These are phyloP conservation scores for Daedaleopsis nitida DNA, from an alignment of 768 basidiomycete genomes.

Conservation along the genomic window DNA sequence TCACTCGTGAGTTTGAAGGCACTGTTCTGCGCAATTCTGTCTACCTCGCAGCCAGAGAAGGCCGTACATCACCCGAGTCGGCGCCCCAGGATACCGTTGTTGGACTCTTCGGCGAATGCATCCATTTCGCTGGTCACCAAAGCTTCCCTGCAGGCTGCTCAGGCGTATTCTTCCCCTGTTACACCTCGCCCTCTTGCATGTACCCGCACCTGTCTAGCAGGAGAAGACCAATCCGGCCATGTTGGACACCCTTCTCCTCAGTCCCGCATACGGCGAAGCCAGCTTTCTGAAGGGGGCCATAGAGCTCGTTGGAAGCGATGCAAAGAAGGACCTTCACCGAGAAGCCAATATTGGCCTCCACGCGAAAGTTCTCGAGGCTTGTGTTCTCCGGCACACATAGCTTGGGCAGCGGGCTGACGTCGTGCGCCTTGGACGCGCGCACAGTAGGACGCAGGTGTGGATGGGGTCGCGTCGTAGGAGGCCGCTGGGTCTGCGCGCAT, in stretches of 20 bases:
- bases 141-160: conserved; percentile 61
- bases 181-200: conserved; percentile 80
- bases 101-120: conserved; percentile 76
- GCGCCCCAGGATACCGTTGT: conserved; percentile 42
- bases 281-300: conserved; percentile 59
- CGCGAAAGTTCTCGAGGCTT: no score
- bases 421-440: no score
- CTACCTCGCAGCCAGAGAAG: background rate
- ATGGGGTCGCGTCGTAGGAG: no score
- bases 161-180: conserved; percentile 71
- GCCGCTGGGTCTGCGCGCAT: no score
- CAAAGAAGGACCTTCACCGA: background rate
- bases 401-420: no score
- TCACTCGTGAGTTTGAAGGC: conserved; percentile 91
- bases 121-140: conserved; percentile 83
- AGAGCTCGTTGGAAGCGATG: conserved; percentile 69
- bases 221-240: background rate
- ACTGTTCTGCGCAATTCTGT: conserved; percentile 58
- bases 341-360: no score
- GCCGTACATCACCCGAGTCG: conserved; percentile 4
- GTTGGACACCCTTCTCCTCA: conserved; percentile 64
- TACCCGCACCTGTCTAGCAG: conserved; percentile 34
- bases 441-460: no score
- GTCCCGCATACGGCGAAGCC: conserved; percentile 59
- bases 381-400: no score